These are phyloP conservation scores for Echium plantagineum DNA, from an alignment of 257 asterid genomes.

Conservation along the genomic window DNA sequence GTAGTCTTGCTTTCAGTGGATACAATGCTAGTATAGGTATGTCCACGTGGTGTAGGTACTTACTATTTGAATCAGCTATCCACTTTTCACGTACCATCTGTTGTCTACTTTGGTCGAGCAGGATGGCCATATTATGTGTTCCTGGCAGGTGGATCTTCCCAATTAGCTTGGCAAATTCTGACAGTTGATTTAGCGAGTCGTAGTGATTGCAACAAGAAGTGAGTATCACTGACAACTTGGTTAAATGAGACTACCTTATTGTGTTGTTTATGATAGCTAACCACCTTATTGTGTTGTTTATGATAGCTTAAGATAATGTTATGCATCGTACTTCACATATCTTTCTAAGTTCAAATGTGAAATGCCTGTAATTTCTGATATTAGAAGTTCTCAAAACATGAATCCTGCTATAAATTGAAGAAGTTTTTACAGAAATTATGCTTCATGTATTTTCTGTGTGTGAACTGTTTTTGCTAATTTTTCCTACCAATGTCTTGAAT, in stretches of 20 bases:
- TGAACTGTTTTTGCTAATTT: too few species aligned
- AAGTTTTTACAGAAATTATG: too few species aligned
- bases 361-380: too few species aligned
- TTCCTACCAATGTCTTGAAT: too few species aligned
- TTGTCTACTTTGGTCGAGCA: conserved; percentile 18
- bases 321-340: not conserved
- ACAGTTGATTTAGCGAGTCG: conserved; percentile 61
- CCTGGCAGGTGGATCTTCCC: conserved; percentile 52
- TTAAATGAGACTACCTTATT: too few species aligned
- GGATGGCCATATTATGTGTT: conserved; percentile 68
- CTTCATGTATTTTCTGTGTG: too few species aligned
- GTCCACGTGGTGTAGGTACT: not conserved
- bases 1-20: conserved; percentile 71
- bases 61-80: not conserved
- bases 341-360: too few species aligned
- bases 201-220: conserved; percentile 72
- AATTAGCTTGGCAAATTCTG: conserved; percentile 77
- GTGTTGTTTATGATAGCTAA: too few species aligned
- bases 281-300: not conserved
- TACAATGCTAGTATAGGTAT: conserved; percentile 59
- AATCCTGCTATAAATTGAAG: too few species aligned
- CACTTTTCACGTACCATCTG: not conserved
- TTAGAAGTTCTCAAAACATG: too few species aligned
- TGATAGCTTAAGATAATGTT: not conserved
- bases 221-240: conserved; percentile 16